phyloP scores from a whole-genome alignment of 345 rosid species.

The Gossypium anomalum region DNA sequence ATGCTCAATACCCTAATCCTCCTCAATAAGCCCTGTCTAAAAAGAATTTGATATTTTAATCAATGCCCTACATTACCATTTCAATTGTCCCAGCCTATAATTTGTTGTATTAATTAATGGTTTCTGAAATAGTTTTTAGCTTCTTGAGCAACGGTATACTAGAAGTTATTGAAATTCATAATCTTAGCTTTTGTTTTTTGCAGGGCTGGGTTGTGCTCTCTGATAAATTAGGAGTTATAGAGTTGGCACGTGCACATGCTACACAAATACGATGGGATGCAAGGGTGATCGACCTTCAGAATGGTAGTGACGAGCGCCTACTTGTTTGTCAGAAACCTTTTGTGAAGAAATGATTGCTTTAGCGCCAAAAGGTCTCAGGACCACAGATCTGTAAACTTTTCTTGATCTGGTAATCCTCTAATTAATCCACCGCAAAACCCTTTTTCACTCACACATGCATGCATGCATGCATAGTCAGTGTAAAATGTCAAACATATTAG shows the following conservation, averaged over 20 bases:
- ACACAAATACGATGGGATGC: conserved; percentile 96
- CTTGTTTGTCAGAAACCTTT: conserved; percentile 96
- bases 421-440: not conserved
- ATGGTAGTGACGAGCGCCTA: conserved; percentile 89
- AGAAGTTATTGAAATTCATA: not conserved
- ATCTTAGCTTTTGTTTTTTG: conserved; percentile 5
- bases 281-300: conserved; percentile 88
- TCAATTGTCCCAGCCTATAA: not conserved
- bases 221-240: conserved; percentile 72
- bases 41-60: not conserved
- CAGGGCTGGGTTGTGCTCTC: conserved; percentile 92
- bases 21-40: not conserved
- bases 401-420: conserved; percentile 39
- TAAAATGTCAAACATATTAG: conserved; percentile 16
- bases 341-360: conserved; percentile 55
- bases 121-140: not conserved
- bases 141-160: not conserved
- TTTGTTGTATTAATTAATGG: not conserved
- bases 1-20: not conserved
- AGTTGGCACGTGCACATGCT: conserved; percentile 72
- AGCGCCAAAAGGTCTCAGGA: conserved; percentile 18
- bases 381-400: conserved; percentile 28
- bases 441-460: not conserved
- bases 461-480: not conserved
- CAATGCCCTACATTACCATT: not conserved